Conservation (phyloP, 2,329 filamentous ascomycete genomes). For the Fonsecaea erecta region DNA sequence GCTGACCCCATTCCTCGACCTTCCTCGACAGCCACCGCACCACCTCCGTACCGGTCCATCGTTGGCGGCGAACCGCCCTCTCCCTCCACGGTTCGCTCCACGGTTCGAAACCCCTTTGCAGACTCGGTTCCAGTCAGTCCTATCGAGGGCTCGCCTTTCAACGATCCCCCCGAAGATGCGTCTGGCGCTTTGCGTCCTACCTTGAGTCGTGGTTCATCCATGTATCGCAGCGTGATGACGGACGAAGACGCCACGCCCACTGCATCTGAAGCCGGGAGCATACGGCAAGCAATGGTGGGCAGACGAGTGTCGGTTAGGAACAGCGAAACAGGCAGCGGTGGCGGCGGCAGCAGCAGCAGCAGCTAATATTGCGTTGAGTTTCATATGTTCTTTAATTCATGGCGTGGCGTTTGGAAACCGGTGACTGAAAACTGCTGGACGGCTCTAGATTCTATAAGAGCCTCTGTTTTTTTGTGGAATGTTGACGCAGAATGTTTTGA, state of each 20-base stretch:
- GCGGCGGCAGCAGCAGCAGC: conserved; percentile 17
- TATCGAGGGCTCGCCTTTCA: conserved; percentile 36
- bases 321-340: conserved; percentile 4
- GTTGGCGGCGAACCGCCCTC: conserved; percentile 15
- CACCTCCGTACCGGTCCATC: conserved; percentile 33
- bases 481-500: conserved; percentile 24
- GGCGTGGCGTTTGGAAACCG: conserved; percentile 19
- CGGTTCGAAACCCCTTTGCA: conserved; percentile 34
- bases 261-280: conserved; percentile 34
- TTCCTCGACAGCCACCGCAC: conserved; percentile 35
- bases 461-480: conserved; percentile 7
- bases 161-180: conserved; percentile 31
- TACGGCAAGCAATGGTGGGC: conserved; percentile 34
- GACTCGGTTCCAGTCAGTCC: conserved; percentile 34
- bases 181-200: conserved; percentile 13
- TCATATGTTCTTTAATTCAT: conserved; percentile 19
- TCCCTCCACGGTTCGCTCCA: conserved; percentile 17
- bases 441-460: conserved; percentile 10
- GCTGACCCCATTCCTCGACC: conserved; percentile 33
- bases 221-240: conserved; percentile 30
- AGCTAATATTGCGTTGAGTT: conserved; percentile 14
- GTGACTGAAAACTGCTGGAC: conserved; percentile 9
- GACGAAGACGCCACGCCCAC: conserved; percentile 20
- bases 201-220: conserved; percentile 32
- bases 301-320: conserved; percentile 33